These are phyloP conservation scores for Eucommia ulmoides DNA, from an alignment of 257 asterid species.

Conservation along the genomic window DNA sequence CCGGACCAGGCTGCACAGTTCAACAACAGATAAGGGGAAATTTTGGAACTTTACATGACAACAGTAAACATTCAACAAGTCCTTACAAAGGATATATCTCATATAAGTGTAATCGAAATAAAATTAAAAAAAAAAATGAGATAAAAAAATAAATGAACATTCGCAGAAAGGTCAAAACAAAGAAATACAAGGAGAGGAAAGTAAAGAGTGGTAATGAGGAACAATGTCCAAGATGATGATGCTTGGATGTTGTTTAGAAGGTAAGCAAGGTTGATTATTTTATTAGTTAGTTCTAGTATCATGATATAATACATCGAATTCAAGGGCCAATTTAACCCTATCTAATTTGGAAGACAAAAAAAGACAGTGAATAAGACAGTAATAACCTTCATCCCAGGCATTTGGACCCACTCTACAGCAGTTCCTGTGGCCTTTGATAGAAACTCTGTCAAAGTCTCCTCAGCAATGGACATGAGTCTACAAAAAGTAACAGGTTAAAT, in stretches of 20 bases:
- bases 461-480: constrained; percentile 95
- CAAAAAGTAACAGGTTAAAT: too few species aligned
- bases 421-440: constrained; percentile 99
- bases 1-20: constrained; percentile 53
- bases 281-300: not conserved
- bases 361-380: not conserved
- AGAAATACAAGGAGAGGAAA: not conserved
- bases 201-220: not conserved
- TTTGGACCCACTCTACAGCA: constrained; percentile 99
- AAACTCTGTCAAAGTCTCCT: constrained; percentile 99
- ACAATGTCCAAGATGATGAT: not conserved
- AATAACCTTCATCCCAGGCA: constrained; percentile 99
- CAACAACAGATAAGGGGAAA: not conserved
- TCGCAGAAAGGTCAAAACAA: not conserved
- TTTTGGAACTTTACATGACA: not conserved
- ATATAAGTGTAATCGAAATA: not conserved
- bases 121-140: too few species aligned
- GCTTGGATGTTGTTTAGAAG: not conserved
- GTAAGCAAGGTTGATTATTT: not conserved
- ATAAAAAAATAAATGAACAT: too few species aligned
- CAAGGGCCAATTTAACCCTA: too few species aligned
- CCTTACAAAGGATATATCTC: not conserved
- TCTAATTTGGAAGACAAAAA: not conserved
- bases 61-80: not conserved
- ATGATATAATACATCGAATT: not conserved